Evolutionary conservation across 768 basidiomycete species (phyloP), one percentile per base, ranked within the genome.

Genomic region (Suillus bovinus): DNA sequence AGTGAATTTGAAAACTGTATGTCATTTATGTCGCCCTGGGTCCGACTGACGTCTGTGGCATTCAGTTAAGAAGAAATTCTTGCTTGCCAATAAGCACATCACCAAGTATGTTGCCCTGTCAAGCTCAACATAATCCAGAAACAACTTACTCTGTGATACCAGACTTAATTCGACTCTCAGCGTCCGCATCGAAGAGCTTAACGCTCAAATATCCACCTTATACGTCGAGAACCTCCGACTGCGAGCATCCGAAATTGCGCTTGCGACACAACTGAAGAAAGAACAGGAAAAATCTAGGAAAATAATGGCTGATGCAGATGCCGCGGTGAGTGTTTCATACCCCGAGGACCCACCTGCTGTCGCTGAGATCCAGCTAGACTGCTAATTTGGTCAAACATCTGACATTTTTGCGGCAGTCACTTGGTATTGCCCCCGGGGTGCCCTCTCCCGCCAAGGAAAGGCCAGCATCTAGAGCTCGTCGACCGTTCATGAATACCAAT

Each of bases 21-120:
- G 91, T 83, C 44, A 56, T 57, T 63, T 53, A 66, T 64, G 52
- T 39, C 56, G 59, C 63, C 52, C 58, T 63, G 42, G 58, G 41
- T 13, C 17, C 22, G 58, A 22, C 61, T 71, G 54, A 72, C 65
- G 22, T 56, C 38, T 70, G 74, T 81, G 74, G 74, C 72, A 66
- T 75, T 65, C 72, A 94, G 92, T 93, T 81, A 93, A 93, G 87
- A 92, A 91, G 86, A 93, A 92, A 79, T 93, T 93, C 70, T 81
- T 94, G 24, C 87, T 93, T 63, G 91, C 91, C 62, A 94, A 94
- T 78, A 93, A 93, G 76, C 92, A 93, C 77, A 94, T 94, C 72
- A 93, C 92, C 29, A 94, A 93, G 91, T 93, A 68, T 42, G 83
- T 73, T 39, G 17, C 13, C 11, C 10, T 56, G 11, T 27, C 38